A percentile compares a stretch with the other conserved stretches of the same genome.
These are phyloP conservation scores for Xylaria curta DNA, from an alignment of 495 filamentous ascomycete genomes.

Conservation along the genomic window DNA sequence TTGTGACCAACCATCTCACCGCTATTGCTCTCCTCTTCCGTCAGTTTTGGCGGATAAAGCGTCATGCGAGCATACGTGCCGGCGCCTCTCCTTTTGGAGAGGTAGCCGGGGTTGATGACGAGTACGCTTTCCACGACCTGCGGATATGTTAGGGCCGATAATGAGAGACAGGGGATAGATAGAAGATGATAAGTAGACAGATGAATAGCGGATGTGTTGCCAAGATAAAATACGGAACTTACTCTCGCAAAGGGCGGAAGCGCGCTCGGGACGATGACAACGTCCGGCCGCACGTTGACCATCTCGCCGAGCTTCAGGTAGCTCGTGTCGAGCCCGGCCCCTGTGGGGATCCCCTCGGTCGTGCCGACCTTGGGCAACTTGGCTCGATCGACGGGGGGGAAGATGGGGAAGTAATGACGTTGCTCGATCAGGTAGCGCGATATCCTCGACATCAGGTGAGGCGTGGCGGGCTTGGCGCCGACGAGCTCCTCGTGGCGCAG, in stretches of 20 bases:
- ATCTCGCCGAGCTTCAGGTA: conserved; percentile 92
- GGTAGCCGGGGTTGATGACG: conserved; percentile 83
- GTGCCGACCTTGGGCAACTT: conserved; percentile 68
- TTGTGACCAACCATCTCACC: conserved; percentile 70
- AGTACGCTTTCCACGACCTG: conserved; percentile 86
- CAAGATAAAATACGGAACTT: conserved; percentile 38
- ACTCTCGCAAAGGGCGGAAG: conserved; percentile 89
- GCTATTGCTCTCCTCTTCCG: conserved; percentile 61
- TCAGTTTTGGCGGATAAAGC: conserved; percentile 66
- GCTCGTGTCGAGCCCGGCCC: conserved; percentile 77
- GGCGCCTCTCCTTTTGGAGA: conserved; percentile 80
- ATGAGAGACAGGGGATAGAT: too few relatives aligned
- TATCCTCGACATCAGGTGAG: conserved; percentile 68
- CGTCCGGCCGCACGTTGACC: conserved; percentile 81
- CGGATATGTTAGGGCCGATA: conserved; percentile 5
- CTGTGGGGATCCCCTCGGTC: conserved; percentile 65
- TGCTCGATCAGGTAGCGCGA: conserved; percentile 82
- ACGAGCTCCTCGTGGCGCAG: conserved; percentile 78
- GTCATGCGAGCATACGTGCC: conserved; percentile 83
- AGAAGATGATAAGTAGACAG: too few relatives aligned
- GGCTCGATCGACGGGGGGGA: conserved; percentile 73
- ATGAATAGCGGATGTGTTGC: too few relatives aligned
- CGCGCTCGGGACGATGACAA: conserved; percentile 82
- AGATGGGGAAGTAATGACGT: conserved; percentile 87
- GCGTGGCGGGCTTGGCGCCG: conserved; percentile 55